phyloP scores from a whole-genome alignment of 2,329 filamentous ascomycete genomes.

The Lachnellula occidentalis region DNA sequence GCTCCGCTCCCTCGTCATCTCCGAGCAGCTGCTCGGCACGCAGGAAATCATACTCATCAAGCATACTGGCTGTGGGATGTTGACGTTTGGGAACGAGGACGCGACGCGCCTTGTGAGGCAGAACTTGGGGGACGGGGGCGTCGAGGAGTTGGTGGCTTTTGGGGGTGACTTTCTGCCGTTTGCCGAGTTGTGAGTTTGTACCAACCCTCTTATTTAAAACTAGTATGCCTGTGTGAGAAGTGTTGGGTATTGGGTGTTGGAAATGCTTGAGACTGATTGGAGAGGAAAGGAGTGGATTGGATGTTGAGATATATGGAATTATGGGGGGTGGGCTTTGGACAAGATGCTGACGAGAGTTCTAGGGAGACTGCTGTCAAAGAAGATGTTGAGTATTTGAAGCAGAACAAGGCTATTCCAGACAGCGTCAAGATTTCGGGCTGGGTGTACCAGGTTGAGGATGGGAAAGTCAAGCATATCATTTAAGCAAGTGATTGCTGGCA shows the following conservation, averaged over 20 bases:
- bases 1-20: conserved; percentile 70
- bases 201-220: too few species aligned
- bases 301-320: too few species aligned
- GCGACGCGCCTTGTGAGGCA: conserved; percentile 49
- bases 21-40: conserved; percentile 72
- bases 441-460: conserved; percentile 74
- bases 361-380: conserved; percentile 56
- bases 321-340: too few species aligned
- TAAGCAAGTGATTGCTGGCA: not conserved
- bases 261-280: too few species aligned
- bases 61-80: conserved; percentile 64
- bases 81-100: conserved; percentile 58
- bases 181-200: conserved; percentile 34
- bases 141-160: conserved; percentile 33
- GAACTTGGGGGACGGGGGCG: conserved; percentile 46
- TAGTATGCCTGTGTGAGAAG: too few species aligned
- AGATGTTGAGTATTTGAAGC: conserved; percentile 60
- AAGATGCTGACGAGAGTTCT: too few species aligned
- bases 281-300: too few species aligned
- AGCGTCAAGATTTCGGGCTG: conserved; percentile 62
- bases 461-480: conserved; percentile 47
- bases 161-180: conserved; percentile 39
- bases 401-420: conserved; percentile 53
- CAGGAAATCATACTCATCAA: conserved; percentile 55
- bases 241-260: too few species aligned